Percentiles rank a stretch among this genome's conserved stretches.
Evolutionary conservation across 2,329 filamentous ascomycete species (phyloP).

Genomic region (Exophiala oligosperma): DNA sequence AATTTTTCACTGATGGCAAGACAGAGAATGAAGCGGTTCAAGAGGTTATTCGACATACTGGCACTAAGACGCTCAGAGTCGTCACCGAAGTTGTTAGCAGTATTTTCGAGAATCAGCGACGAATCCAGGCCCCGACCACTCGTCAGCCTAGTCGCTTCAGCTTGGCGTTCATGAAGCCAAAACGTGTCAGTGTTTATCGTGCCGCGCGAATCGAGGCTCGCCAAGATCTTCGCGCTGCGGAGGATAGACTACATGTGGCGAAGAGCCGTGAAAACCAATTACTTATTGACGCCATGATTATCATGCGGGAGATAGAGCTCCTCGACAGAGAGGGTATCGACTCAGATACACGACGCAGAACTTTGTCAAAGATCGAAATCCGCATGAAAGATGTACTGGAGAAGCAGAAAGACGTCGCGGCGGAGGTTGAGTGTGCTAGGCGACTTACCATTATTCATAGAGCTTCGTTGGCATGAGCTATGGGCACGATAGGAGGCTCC

Average conservation of each 20-base stretch:
- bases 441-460: constrained; percentile 15
- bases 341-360: constrained; percentile 6
- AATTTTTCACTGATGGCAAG: constrained; percentile 12
- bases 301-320: constrained; percentile 13
- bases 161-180: constrained; percentile 10
- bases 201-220: constrained; percentile 8
- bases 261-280: constrained; percentile 17
- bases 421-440: constrained; percentile 14
- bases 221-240: constrained; percentile 9
- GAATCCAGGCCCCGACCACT: background rate
- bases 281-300: constrained; percentile 13
- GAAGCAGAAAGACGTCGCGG: constrained; percentile 19
- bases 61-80: constrained; percentile 6
- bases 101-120: constrained; percentile 19
- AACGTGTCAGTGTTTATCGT: constrained; percentile 12
- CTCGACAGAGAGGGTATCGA: constrained; percentile 10
- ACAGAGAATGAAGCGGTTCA: constrained; percentile 9
- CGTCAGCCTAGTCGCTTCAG: constrained; percentile 11
- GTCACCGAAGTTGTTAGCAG: constrained; percentile 15
- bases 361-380: constrained; percentile 12
- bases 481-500: background rate
- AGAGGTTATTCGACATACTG: constrained; percentile 12
- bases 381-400: constrained; percentile 19
- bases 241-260: constrained; percentile 7
- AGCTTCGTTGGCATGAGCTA: constrained; percentile 3